Evolutionary conservation across 2,329 filamentous ascomycete species (phyloP), one percentile per base, ranked within the genome.

Genomic region (Lasiodiplodia gonubiensis): DNA sequence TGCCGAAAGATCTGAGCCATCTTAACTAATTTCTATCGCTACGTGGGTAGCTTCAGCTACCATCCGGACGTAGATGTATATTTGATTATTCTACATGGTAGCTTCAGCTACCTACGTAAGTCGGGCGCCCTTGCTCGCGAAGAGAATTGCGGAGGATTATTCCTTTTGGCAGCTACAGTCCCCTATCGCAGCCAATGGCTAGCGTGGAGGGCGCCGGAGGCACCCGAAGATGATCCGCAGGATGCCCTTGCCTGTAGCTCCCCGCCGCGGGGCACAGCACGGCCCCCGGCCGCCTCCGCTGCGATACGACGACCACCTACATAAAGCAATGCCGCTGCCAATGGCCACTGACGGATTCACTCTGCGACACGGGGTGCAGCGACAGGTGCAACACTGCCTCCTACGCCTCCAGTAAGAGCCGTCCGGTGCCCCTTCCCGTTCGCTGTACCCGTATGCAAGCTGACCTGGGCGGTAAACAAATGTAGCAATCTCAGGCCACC

Each of bases 401-500:
- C 6, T n/a, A 54, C 33, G 7, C 10, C 27, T 37, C n/a, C 61
- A 35, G 61, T 54, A 57, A 49, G 63, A 37, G 48, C 39, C 30
- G 4, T 12, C 49, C 49, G 42, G 11, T 16, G 49, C 49, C 49
- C 2, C 25, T 14, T 27, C 4, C 18, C 49, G 18, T 12, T 11
- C 27, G 52, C 23, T 54, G 52, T 18, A 27, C 14, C 12, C 18
- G 7, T 21, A 37, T 39, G 53, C 53, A 33, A 48, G 57, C 57
- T 60, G 23, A 54, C 51, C 51, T 23, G 42, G 59, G 30, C 46
- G 30, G 60, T 64, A 53, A 39, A 55, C 42, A 66, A 18, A 57
- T 39, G 30, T 25, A 66, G n/a, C 48, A 27, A 14, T 66, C 64
- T 66, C 52, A 66, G 64, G 51, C 64, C 64, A 66, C 53, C 54